phyloP scores from a whole-genome alignment of 495 filamentous ascomycete species.

The Aspergillus biplanus region DNA sequence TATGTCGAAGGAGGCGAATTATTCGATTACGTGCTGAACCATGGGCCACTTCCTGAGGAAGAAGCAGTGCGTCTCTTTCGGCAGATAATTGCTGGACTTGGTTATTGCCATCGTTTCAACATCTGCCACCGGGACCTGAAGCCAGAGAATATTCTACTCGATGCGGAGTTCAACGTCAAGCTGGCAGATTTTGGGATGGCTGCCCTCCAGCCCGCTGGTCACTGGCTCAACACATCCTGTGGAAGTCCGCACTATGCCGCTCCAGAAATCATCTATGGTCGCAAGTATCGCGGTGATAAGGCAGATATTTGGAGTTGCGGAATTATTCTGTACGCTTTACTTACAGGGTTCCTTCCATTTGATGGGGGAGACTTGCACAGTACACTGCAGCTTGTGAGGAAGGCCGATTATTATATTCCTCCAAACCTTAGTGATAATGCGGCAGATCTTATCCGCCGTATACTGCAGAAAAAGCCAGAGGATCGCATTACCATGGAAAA shows the following conservation, averaged over 20 bases:
- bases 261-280: slow-evolving; percentile 78
- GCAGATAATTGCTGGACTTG: slow-evolving; percentile 88
- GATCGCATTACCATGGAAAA: slow-evolving; percentile 73
- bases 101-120: slow-evolving; percentile 89
- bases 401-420: slow-evolving; percentile 75
- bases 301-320: slow-evolving; percentile 96
- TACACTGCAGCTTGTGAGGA: slow-evolving; percentile 68
- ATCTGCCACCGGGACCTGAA: slow-evolving; percentile 97
- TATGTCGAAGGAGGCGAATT: slow-evolving; percentile 91
- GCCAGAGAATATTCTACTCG: slow-evolving; percentile 93
- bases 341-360: slow-evolving; percentile 82
- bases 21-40: slow-evolving; percentile 74
- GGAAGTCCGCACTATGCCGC: slow-evolving; percentile 97
- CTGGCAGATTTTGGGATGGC: slow-evolving; percentile 98
- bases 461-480: slow-evolving; percentile 74
- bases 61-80: slow-evolving; percentile 86
- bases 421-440: slow-evolving; percentile 67
- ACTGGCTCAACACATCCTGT: slow-evolving; percentile 83
- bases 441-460: slow-evolving; percentile 74
- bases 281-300: slow-evolving; percentile 76
- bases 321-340: slow-evolving; percentile 82
- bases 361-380: slow-evolving; percentile 62
- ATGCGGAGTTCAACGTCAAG: slow-evolving; percentile 72
- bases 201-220: slow-evolving; percentile 77
- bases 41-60: slow-evolving; percentile 70